Conservation (phyloP, 2,329 filamentous ascomycete genomes). For the Diaporthe batatas region DNA sequence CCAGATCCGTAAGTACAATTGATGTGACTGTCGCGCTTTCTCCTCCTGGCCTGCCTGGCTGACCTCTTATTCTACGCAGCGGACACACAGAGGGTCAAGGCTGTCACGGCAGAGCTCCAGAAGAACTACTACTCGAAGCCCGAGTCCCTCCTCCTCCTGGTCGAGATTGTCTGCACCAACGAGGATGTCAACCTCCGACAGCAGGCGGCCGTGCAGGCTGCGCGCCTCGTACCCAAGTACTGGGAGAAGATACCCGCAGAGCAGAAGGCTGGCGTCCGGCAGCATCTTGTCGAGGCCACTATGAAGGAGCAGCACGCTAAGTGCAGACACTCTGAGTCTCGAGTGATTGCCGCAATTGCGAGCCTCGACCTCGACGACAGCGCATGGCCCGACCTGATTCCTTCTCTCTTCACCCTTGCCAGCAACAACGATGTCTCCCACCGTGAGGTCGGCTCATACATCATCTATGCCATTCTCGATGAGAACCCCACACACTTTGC, state of each 20-base stretch:
- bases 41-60: slow-evolving; percentile 50
- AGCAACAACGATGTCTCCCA: slow-evolving; percentile 81
- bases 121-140: slow-evolving; percentile 93
- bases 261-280: slow-evolving; percentile 84
- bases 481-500: slow-evolving; percentile 86
- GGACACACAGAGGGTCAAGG: slow-evolving; percentile 90
- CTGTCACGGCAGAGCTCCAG: slow-evolving; percentile 89
- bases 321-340: slow-evolving; percentile 87
- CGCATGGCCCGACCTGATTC: slow-evolving; percentile 86
- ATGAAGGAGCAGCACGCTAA: slow-evolving; percentile 82
- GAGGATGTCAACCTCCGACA: slow-evolving; percentile 81
- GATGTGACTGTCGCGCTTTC: slow-evolving; percentile 36
- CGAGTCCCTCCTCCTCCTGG: slow-evolving; percentile 84
- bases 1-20: slow-evolving; percentile 79
- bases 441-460: slow-evolving; percentile 91
- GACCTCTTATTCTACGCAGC: slow-evolving; percentile 64
- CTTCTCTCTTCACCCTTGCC: slow-evolving; percentile 82
- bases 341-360: slow-evolving; percentile 89
- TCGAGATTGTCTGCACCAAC: slow-evolving; percentile 89
- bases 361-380: slow-evolving; percentile 88
- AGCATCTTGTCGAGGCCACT: slow-evolving; percentile 86
- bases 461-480: slow-evolving; percentile 92
- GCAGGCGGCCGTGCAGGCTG: slow-evolving; percentile 90
- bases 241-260: slow-evolving; percentile 81
- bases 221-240: slow-evolving; percentile 86